Base-by-base conservation (phyloP, 2,329 filamentous ascomycete genomes). In the Xylaria sp. region DNA sequence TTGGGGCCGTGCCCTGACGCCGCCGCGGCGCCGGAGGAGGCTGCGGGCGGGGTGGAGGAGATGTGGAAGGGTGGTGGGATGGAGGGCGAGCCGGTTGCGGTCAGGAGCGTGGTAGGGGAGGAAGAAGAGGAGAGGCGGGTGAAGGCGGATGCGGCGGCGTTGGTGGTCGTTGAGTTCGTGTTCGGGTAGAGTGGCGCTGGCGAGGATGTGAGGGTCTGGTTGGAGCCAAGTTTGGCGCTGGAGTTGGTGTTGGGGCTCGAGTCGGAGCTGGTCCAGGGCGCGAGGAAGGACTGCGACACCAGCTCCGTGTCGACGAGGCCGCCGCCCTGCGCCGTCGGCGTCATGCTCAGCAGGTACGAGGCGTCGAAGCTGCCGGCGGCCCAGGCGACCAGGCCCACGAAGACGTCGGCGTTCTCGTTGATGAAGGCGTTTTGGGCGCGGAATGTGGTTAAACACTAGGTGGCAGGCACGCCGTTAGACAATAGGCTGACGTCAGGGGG, bases 391-490 rank as follows among this genome's bases (percentile, higher is more conserved):
- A 79, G 72, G 8, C 78, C 78, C 8, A 74, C 62, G 57, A 77
- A 76, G 19, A 79, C 77, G 48, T 80, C 78, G 1, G 74, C 69
- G 58, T 80, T 79, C 9, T 70, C 56, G 60, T 72, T 72, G 63
- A 80, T 77, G 53, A 76, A 74, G 22, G 70, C 63, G 62, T 78
- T 80, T 39, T 80, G 78, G 16, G 72, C 67, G 57, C 77, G 79
- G 60, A 80, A 79, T 11, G 63, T 68, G 1, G 68, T 66, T 53
- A 78, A 63, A 57, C 78, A 80, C 67, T 76, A 18, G 1, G 2
- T n/a, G n/a, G n/a, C n/a, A n/a, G n/a, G n/a, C n/a, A 21, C 9
- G 1, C 16, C 57, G 47, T 54, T 34, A 50, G 50, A 8, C 26
- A 21, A 17, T 17, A 37, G 7, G 11, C 2, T 43, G 7, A 18